A percentile compares a stretch with the other conserved stretches of the same genome.
phyloP scores from a whole-genome alignment of 148 eudicot species.

The Vaccinium darrowii region DNA sequence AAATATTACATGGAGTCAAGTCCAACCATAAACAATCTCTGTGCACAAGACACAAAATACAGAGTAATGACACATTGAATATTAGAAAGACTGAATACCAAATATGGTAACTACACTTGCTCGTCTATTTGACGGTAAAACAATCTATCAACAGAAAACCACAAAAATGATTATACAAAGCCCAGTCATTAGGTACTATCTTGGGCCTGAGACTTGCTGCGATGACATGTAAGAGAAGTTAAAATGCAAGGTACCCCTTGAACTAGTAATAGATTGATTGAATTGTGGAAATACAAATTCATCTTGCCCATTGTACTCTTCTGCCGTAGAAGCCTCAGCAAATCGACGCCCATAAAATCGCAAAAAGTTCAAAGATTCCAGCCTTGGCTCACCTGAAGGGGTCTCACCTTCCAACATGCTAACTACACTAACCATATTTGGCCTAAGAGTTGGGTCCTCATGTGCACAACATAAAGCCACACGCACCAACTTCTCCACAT shows the following conservation, averaged over 20 bases:
- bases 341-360: slow-evolving; percentile 71
- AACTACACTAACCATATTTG: slow-evolving; percentile 62
- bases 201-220: slow-evolving; percentile 67
- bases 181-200: slow-evolving; percentile 28
- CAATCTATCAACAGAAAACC: not conserved
- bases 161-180: not conserved
- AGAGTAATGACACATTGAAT: not conserved
- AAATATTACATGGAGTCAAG: not conserved
- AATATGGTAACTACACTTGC: not conserved
- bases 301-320: slow-evolving; percentile 26
- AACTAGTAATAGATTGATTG: slow-evolving; percentile 21
- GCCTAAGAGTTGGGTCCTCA: slow-evolving; percentile 69
- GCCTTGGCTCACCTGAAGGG: slow-evolving; percentile 43
- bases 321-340: slow-evolving; percentile 49
- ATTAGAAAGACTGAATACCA: not conserved
- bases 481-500: slow-evolving; percentile 60
- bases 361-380: slow-evolving; percentile 61
- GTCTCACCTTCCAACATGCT: slow-evolving; percentile 67
- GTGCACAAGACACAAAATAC: not conserved
- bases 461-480: slow-evolving; percentile 74
- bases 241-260: slow-evolving; percentile 24
- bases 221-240: slow-evolving; percentile 45
- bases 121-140: not conserved
- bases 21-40: not conserved
- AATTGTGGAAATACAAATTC: slow-evolving; percentile 24